Percentiles rank a stretch among this genome's conserved stretches.
Evolutionary conservation across 257 asterid species (phyloP).

Genomic region (Ilex aquifolium): DNA sequence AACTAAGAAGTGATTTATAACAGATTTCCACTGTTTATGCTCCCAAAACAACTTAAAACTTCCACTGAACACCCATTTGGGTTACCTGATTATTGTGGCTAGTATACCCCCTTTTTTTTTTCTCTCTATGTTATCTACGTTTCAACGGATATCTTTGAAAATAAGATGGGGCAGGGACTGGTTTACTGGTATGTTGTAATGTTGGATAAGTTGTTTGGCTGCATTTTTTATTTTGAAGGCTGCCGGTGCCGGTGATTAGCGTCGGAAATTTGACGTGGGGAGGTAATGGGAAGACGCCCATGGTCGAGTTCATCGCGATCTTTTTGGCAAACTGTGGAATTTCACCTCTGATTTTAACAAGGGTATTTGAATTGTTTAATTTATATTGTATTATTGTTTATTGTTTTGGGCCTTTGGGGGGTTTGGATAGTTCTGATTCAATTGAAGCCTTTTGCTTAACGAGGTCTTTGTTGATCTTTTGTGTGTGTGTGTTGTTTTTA

Average conservation of each 20-base stretch:
- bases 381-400: background rate
- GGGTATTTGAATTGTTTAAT: slow-evolving; percentile 39
- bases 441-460: background rate
- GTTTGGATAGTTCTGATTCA: background rate
- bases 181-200: background rate
- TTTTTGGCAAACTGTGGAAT: slow-evolving; percentile 39
- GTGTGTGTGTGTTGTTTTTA: too few relatives aligned
- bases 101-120: background rate
- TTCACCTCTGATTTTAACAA: slow-evolving; percentile 77
- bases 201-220: background rate
- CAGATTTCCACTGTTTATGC: background rate
- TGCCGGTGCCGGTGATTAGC: slow-evolving; percentile 81
- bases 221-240: slow-evolving; percentile 25
- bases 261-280: slow-evolving; percentile 99
- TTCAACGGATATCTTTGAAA: background rate
- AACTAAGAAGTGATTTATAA: too few relatives aligned
- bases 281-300: slow-evolving; percentile 98
- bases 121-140: background rate
- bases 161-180: background rate
- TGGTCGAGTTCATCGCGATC: slow-evolving; percentile 85
- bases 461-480: too few relatives aligned
- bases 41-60: background rate
- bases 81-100: background rate
- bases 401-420: background rate
- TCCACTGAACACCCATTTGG: background rate